These are phyloP conservation scores for Lachnellula hyalina DNA, from an alignment of 2,329 filamentous ascomycete genomes.

Conservation along the genomic window DNA sequence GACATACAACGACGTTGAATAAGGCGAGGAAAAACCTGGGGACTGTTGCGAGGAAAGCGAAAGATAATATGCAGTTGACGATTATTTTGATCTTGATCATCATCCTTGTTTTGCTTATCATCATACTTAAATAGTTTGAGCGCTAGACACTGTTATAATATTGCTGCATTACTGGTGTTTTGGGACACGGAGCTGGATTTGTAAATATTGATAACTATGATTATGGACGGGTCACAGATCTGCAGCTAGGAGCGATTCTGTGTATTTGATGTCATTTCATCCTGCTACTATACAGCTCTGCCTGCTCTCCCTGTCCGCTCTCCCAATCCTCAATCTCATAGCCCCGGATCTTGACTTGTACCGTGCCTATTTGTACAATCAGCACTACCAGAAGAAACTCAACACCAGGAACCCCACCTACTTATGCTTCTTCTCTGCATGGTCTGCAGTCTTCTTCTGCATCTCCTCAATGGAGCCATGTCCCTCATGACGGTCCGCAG, in stretches of 20 bases:
- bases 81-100: constrained; percentile 66
- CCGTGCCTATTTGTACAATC: constrained; percentile 19
- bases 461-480: constrained; percentile 48
- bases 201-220: background rate
- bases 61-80: constrained; percentile 78
- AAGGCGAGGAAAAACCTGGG: constrained; percentile 69
- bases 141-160: background rate
- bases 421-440: constrained; percentile 37
- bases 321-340: constrained; percentile 8
- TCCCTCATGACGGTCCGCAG: constrained; percentile 20
- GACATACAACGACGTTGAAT: constrained; percentile 72
- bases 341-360: constrained; percentile 24
- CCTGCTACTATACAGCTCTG: background rate
- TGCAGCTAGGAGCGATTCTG: too few relatives aligned
- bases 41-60: constrained; percentile 65
- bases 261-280: background rate
- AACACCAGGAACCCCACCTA: constrained; percentile 17
- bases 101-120: constrained; percentile 61
- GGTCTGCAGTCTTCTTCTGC: constrained; percentile 51
- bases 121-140: constrained; percentile 51
- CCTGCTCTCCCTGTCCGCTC: background rate
- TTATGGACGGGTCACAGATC: too few relatives aligned
- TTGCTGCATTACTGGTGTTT: constrained; percentile 14
- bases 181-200: constrained; percentile 1
- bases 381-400: background rate